Conservation (phyloP, 2,329 filamentous ascomycete species). For the Colletotrichum australisinense region DNA sequence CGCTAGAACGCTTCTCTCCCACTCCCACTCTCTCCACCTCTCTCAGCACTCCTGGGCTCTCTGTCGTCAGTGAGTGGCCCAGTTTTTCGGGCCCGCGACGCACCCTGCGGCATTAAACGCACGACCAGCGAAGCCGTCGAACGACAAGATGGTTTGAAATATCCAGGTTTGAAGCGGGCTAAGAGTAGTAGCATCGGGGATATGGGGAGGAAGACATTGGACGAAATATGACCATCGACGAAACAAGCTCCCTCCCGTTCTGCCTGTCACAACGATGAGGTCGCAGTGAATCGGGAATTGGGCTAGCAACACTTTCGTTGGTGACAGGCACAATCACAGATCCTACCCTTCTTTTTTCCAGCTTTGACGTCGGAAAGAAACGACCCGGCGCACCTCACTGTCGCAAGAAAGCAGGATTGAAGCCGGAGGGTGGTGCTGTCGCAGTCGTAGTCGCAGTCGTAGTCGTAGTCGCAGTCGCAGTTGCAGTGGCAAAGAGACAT, state of each 20-base stretch:
- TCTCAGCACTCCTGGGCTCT: not conserved
- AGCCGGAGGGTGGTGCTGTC: not conserved
- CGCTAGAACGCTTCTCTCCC: not conserved
- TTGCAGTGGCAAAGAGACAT: not conserved
- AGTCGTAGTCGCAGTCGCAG: too few relatives aligned
- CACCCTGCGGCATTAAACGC: conserved; percentile 33
- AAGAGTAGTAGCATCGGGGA: conserved; percentile 24
- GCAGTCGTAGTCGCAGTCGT: not conserved
- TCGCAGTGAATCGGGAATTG: not conserved
- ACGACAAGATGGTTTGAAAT: conserved; percentile 33
- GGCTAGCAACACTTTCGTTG: not conserved
- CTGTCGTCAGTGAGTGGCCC: conserved; percentile 4
- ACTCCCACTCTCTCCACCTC: too few relatives aligned
- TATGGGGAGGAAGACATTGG: conserved; percentile 13
- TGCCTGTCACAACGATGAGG: conserved; percentile 5
- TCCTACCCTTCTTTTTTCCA: not conserved
- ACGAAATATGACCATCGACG: conserved; percentile 27
- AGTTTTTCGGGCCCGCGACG: conserved; percentile 13
- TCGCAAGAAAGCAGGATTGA: not conserved
- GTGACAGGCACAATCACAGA: not conserved
- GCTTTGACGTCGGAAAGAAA: not conserved
- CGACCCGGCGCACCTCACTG: not conserved
- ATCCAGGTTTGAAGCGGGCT: conserved; percentile 31
- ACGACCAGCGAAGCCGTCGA: conserved; percentile 34
- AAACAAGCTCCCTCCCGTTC: conserved; percentile 23